Evolutionary conservation across 768 basidiomycete genomes (phyloP).

Genomic region (Suillus subaureus): DNA sequence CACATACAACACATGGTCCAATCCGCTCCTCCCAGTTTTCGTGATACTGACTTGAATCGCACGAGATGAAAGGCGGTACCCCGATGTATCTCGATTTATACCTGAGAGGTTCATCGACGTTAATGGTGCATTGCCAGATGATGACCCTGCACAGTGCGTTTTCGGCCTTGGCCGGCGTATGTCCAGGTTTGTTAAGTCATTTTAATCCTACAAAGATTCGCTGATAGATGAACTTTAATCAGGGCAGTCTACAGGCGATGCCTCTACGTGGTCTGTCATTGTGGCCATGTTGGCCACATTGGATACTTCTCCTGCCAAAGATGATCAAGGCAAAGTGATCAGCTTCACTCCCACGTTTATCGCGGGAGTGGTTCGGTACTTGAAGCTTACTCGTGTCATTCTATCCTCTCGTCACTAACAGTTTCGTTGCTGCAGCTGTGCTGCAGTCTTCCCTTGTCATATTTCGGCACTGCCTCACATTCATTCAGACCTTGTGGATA

Average conservation of each 20-base stretch:
- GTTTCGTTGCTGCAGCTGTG: neutral
- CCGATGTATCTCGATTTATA: conserved; percentile 10
- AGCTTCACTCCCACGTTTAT: conserved; percentile 4
- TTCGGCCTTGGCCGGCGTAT: conserved; percentile 15
- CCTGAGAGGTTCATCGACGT: conserved; percentile 18
- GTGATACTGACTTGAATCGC: conserved; percentile 6
- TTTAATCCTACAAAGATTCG: no score
- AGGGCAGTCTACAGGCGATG: conserved; percentile 22
- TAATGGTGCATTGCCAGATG: conserved; percentile 12
- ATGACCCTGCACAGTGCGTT: conserved; percentile 9
- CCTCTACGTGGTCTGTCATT: conserved; percentile 23
- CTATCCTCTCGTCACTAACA: neutral
- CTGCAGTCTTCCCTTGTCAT: neutral
- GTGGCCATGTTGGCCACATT: conserved; percentile 19
- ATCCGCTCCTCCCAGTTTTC: neutral
- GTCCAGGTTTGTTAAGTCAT: neutral
- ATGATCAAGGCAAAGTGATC: conserved; percentile 6
- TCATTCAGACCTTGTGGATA: neutral
- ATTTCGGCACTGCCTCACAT: neutral
- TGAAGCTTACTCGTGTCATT: neutral
- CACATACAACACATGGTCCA: no score
- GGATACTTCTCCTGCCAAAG: neutral
- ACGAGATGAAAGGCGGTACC: conserved; percentile 16
- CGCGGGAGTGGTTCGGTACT: neutral
- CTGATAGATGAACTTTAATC: neutral